Conservation (phyloP, 148 eudicot species). For the Camellia japonica region DNA sequence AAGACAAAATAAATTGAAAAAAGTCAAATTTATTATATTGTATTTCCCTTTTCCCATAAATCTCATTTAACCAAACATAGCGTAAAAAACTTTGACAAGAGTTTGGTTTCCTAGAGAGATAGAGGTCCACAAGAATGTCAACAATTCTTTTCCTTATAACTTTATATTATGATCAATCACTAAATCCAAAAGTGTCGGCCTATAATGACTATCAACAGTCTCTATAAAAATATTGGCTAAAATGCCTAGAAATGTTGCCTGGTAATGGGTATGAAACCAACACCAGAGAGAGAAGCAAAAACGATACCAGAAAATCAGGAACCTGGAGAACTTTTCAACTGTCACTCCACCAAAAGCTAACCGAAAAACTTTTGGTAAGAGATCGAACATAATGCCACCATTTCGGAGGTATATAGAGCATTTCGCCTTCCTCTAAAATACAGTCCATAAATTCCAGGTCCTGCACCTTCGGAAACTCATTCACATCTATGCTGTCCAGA, state of each 20-base stretch:
- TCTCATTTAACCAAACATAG: no score
- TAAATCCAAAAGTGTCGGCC: background rate
- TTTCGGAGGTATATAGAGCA: slow-evolving; percentile 98
- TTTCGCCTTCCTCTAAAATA: slow-evolving; percentile 91
- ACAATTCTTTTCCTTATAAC: background rate
- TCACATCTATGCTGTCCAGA: slow-evolving; percentile 69
- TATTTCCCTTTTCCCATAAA: no score
- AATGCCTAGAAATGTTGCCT: background rate
- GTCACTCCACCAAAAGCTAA: slow-evolving; percentile 96
- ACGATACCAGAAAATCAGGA: slow-evolving; percentile 15
- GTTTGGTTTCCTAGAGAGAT: background rate
- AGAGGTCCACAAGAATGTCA: no score
- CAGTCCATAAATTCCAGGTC: slow-evolving; percentile 90
- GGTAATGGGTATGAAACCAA: background rate
- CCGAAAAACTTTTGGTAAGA: slow-evolving; percentile 81
- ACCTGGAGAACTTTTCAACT: slow-evolving; percentile 34
- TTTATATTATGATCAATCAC: background rate
- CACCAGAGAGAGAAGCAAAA: background rate
- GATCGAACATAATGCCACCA: slow-evolving; percentile 99
- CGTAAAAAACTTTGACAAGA: no score
- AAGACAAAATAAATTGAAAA: no score
- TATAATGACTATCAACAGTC: background rate
- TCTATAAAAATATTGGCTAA: background rate
- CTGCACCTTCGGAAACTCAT: slow-evolving; percentile 60
- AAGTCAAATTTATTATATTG: no score